Evolutionary conservation across 2,329 filamentous ascomycete species (phyloP).

Genomic region (Aureobasidium sp.): DNA sequence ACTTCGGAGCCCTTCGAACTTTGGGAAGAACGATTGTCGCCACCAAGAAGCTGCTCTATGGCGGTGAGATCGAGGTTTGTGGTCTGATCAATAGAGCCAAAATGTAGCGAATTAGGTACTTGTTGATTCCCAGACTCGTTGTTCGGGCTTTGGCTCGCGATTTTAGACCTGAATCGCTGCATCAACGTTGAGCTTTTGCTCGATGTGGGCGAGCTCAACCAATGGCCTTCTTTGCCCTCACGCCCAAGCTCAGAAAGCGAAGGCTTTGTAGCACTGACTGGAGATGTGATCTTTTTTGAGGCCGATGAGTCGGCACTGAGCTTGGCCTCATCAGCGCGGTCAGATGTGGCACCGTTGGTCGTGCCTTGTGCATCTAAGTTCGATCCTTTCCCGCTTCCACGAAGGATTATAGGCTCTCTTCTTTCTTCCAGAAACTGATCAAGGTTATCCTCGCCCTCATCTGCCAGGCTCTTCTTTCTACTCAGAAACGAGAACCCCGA

Average conservation of each 20-base stretch:
- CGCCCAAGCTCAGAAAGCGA: slow-evolving; percentile 1
- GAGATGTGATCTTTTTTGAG: not conserved
- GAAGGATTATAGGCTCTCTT: slow-evolving; percentile 39
- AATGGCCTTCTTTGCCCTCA: slow-evolving; percentile 33
- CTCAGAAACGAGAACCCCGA: slow-evolving; percentile 31
- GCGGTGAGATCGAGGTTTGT: not conserved
- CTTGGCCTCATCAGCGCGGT: not conserved
- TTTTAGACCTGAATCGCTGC: not conserved
- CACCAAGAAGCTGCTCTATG: not conserved
- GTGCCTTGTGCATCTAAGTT: slow-evolving; percentile 25
- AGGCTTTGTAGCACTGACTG: slow-evolving; percentile 14
- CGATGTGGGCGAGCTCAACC: slow-evolving; percentile 24
- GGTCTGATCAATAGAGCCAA: slow-evolving; percentile 2
- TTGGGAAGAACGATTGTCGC: not conserved
- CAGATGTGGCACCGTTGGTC: not conserved
- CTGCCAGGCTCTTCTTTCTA: slow-evolving; percentile 38
- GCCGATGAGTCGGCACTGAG: not conserved
- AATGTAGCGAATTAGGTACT: not conserved
- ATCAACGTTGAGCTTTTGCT: not conserved
- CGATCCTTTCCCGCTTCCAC: slow-evolving; percentile 31
- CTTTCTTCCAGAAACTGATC: slow-evolving; percentile 34
- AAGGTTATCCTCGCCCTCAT: slow-evolving; percentile 39
- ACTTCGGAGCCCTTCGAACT: not conserved
- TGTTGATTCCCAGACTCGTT: not conserved
- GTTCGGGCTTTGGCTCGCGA: not conserved